Base-by-base conservation (phyloP, 2,329 filamentous ascomycete genomes). In the Tolypocladium inflatum region DNA sequence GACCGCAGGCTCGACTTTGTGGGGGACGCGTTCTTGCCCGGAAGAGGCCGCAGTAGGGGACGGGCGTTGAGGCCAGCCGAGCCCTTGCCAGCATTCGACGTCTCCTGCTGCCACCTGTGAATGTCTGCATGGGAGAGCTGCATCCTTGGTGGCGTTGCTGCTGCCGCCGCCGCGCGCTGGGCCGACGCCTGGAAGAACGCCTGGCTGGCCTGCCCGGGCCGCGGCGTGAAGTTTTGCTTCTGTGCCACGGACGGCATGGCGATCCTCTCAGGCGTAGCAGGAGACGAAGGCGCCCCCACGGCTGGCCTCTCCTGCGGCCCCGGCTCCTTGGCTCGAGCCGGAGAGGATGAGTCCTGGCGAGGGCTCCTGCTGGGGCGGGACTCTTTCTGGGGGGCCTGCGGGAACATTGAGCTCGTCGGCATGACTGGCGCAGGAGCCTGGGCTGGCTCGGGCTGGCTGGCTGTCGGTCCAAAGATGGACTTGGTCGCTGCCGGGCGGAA, bases 1-100 rank as follows among this genome's bases (percentile, higher is more conserved):
- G 82, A 83, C 21, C 82, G 77, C 30, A 85, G 69, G 62, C 76
- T 80, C 1, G 82, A 85, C 65, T 85, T 85, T 10, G 69, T 74
- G 0, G 82, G 82, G 1, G 81, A 84, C 5, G 77, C 76, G n/a
- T 76, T 74, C 60, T 74, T 78, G 55, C 78, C 73, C 15, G 81
- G 80, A 4, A 78, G 70, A 2, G 79, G 77, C 8, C 78, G 76
- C 26, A 80, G 74, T n/a, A 74, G 64, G 4, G 73, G 73, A 3
- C 68, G 73, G 19, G n/a, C 17, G 15, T 35, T 39, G 23, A 41
- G 71, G 55, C 73, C 71, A 2, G 67, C 65, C 1, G 76, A 74
- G 13, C 69, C 68, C 17, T 75, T 74, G 53, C 73, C 66, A 4
- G 71, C 68, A 26, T 68, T 65, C 4, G 72, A 74, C 7, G 73